Conservation (phyloP, 306 rosid species). For the Fagus crenata region DNA sequence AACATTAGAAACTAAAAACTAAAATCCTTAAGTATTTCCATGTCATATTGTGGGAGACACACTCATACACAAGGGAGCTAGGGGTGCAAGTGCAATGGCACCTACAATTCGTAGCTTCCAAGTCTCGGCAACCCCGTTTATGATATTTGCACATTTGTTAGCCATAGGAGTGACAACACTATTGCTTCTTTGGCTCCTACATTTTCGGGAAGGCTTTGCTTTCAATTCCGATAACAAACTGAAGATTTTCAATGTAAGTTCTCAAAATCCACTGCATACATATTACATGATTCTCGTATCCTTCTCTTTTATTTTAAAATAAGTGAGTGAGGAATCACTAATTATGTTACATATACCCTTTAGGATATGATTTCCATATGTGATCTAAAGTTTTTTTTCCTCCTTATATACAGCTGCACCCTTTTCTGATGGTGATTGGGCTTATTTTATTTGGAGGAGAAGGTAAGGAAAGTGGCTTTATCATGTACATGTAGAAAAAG, state of each 20-base stretch:
- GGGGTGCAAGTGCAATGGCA: slow-evolving; percentile 31
- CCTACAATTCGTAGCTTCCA: slow-evolving; percentile 47
- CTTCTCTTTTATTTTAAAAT: no score
- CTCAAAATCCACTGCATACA: not conserved
- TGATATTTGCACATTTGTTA: slow-evolving; percentile 54
- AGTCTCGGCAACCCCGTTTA: slow-evolving; percentile 44
- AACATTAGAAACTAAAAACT: no score
- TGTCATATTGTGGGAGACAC: slow-evolving; percentile 1
- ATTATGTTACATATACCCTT: no score
- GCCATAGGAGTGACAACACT: slow-evolving; percentile 58
- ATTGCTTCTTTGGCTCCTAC: slow-evolving; percentile 58
- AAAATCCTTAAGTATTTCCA: not conserved
- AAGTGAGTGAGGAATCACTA: no score
- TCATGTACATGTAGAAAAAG: not conserved
- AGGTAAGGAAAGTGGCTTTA: slow-evolving; percentile 38
- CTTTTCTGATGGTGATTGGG: slow-evolving; percentile 64
- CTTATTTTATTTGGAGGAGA: slow-evolving; percentile 64
- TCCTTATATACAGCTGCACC: slow-evolving; percentile 54
- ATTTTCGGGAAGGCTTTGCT: slow-evolving; percentile 62
- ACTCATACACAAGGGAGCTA: not conserved
- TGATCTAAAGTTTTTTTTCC: not conserved
- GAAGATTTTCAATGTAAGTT: slow-evolving; percentile 61
- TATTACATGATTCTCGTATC: not conserved
- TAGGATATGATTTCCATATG: not conserved
- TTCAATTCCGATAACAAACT: slow-evolving; percentile 42